Evolutionary conservation across 2,329 filamentous ascomycete genomes (phyloP), one percentile per base, ranked within the genome.

Genomic region (Neurospora sp.): DNA sequence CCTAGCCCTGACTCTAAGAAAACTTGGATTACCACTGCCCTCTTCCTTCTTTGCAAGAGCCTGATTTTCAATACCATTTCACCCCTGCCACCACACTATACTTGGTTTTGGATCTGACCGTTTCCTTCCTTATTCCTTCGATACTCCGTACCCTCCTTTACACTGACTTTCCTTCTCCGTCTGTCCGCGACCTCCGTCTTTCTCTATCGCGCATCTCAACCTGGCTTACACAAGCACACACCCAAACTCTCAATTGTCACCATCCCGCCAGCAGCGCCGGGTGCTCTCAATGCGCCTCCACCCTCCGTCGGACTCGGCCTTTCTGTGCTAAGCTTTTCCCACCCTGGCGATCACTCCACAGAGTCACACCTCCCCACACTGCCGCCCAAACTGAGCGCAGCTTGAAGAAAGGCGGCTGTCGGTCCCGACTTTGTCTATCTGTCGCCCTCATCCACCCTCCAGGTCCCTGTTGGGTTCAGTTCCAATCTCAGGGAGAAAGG

Each of bases 271-370:
- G n/a, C 41, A 46, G 41, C 41, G 41, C 41, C 41, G n/a, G 41
- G n/a, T n/a, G 41, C 19, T 62, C 52, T 62, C 52, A 38, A 38
- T 19, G 66, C 10, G n/a, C 66, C 66, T 66, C 66, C 66, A 66
- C 66, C 62, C 66, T 67, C 68, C 66, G 28, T 72, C 68, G 66
- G 17, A 43, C 67, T 62, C 67, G 36, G 66, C 65, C 69, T 69
- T 38, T 68, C 40, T 67, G 71, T 73, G 73, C 70, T 70, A 73
- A 71, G 70, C 71, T 71, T 70, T 66, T 70, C 68, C 66, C 69
- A 66, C 70, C 72, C 72, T 73, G 74, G 72, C 74, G 66, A 70
- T 69, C 71, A 57, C 71, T 72, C 72, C 71, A 71, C 69, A 67
- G 52, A 62, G 52, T 62, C 52, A 36, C 52, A 36, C 12, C 52